These are phyloP conservation scores for Lentinula sp. DNA, from an alignment of 768 basidiomycete genomes.

Conservation along the genomic window DNA sequence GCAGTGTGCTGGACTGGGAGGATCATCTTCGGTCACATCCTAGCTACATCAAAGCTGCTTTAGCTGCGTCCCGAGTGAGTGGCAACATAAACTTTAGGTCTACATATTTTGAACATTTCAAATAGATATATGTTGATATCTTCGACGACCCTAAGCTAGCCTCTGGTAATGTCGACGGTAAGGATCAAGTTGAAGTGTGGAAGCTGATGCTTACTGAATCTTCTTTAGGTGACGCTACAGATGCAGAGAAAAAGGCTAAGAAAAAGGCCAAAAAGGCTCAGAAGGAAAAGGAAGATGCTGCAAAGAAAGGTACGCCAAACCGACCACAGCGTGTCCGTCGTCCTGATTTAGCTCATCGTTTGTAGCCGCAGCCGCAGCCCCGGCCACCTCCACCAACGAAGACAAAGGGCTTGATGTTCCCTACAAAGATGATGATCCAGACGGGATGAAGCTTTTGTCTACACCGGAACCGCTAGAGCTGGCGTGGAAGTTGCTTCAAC, in stretches of 20 bases:
- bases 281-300: slow-evolving; percentile 55
- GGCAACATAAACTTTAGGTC: slow-evolving; percentile 7
- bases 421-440: slow-evolving; percentile 77
- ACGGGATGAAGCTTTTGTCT: slow-evolving; percentile 65
- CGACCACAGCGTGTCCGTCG: slow-evolving; percentile 2
- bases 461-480: slow-evolving; percentile 64
- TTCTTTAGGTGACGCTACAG: slow-evolving; percentile 37
- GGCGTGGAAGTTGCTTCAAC: slow-evolving; percentile 65
- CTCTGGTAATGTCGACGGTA: slow-evolving; percentile 29
- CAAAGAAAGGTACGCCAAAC: slow-evolving; percentile 56
- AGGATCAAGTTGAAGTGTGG: slow-evolving; percentile 18
- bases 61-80: slow-evolving; percentile 63
- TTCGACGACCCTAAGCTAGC: slow-evolving; percentile 67
- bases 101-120: slow-evolving; percentile 4
- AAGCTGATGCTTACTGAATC: not conserved
- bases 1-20: slow-evolving; percentile 77
- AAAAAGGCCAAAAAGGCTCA: slow-evolving; percentile 82
- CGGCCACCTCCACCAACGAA: slow-evolving; percentile 36
- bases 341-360: not conserved
- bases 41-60: slow-evolving; percentile 64
- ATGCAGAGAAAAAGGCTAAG: slow-evolving; percentile 73
- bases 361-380: slow-evolving; percentile 19
- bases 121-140: slow-evolving; percentile 67
- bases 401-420: slow-evolving; percentile 66
- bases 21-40: slow-evolving; percentile 74